phyloP scores from a whole-genome alignment of 371 early-diverging fungal genomes.

The Circinella umbellata region DNA sequence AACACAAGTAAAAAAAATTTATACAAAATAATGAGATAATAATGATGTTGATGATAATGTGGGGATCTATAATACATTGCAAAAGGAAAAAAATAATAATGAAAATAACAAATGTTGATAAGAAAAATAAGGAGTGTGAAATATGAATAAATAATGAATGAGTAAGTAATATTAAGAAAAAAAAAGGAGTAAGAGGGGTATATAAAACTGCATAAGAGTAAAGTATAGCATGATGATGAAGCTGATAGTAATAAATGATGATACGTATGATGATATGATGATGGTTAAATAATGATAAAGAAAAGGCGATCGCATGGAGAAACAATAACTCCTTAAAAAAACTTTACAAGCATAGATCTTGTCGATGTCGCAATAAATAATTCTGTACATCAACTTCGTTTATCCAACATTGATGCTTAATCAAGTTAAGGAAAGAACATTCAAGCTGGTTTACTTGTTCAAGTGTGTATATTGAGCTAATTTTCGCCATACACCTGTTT shows the following conservation, averaged over 20 bases:
- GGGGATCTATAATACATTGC: background rate
- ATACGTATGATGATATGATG: too few species aligned
- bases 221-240: too few species aligned
- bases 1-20: background rate
- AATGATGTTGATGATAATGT: too few species aligned
- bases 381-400: slow-evolving; percentile 26
- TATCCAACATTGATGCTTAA: slow-evolving; percentile 36
- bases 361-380: slow-evolving; percentile 29
- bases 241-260: too few species aligned
- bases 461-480: slow-evolving; percentile 31
- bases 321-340: background rate
- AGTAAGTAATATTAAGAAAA: background rate
- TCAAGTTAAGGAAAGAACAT: slow-evolving; percentile 33
- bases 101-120: background rate
- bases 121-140: background rate
- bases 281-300: too few species aligned
- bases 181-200: background rate
- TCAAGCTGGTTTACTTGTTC: slow-evolving; percentile 31
- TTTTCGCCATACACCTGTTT: slow-evolving; percentile 20
- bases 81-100: background rate
- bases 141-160: background rate
- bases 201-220: too few species aligned
- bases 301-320: too few species aligned
- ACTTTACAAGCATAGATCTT: slow-evolving; percentile 6
- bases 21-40: too few species aligned